Conservation (phyloP, 2,329 filamentous ascomycete species). For the Eurotiales sp. region DNA sequence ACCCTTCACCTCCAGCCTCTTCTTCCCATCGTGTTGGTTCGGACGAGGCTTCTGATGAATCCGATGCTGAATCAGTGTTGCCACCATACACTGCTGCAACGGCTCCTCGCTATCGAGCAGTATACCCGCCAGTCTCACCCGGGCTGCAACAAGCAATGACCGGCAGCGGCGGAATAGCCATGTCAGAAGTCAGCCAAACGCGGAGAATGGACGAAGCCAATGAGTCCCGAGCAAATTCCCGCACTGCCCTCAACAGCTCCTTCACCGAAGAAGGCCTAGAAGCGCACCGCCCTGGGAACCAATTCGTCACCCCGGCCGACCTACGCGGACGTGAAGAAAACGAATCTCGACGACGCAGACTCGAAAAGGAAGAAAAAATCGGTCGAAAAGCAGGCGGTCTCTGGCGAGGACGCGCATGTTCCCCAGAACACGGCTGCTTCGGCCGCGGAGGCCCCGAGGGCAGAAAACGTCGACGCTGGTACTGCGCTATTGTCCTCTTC, state of each 20-base stretch:
- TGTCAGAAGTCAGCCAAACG: slow-evolving; percentile 52
- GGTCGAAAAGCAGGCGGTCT: slow-evolving; percentile 57
- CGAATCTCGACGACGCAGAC: slow-evolving; percentile 52
- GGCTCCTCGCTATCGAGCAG: slow-evolving; percentile 49
- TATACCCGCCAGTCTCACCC: slow-evolving; percentile 62
- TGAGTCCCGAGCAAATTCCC: background rate
- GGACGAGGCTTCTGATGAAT: background rate
- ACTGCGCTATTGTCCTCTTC: slow-evolving; percentile 49
- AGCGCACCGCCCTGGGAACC: slow-evolving; percentile 18
- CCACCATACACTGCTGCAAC: slow-evolving; percentile 51
- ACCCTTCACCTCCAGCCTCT: background rate
- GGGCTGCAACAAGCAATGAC: slow-evolving; percentile 60
- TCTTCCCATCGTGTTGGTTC: background rate
- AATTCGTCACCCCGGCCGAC: slow-evolving; percentile 16
- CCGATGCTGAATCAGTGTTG: slow-evolving; percentile 21
- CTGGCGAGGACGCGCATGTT: slow-evolving; percentile 63
- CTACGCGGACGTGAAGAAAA: slow-evolving; percentile 25
- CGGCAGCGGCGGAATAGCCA: slow-evolving; percentile 57
- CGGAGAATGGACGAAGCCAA: slow-evolving; percentile 19
- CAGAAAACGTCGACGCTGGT: slow-evolving; percentile 60
- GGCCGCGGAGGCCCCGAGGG: slow-evolving; percentile 60
- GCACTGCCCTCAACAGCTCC: slow-evolving; percentile 20
- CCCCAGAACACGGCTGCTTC: slow-evolving; percentile 62
- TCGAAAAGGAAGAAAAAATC: slow-evolving; percentile 64
- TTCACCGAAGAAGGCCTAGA: slow-evolving; percentile 25